Evolutionary conservation across 2,329 filamentous ascomycete species (phyloP).

Genomic region (Scopulariopsis brevicaulis): DNA sequence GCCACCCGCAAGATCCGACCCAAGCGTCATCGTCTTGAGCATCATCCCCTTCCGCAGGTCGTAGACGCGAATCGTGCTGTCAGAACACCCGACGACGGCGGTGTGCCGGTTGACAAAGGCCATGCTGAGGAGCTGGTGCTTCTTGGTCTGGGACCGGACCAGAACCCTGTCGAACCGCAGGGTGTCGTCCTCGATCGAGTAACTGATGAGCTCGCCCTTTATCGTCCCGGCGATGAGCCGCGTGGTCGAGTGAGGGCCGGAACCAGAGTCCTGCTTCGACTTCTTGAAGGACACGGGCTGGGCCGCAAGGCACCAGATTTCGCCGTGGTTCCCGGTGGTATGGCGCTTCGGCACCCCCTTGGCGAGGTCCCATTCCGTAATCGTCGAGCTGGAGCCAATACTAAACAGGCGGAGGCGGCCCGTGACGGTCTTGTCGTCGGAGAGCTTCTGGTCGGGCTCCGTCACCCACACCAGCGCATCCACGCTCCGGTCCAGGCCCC

Average conservation of each 20-base stretch:
- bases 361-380: conserved; percentile 91
- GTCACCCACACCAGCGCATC: conserved; percentile 89
- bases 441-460: conserved; percentile 62
- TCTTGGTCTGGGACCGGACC: conserved; percentile 67
- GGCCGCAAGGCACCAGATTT: conserved; percentile 91
- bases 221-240: conserved; percentile 81
- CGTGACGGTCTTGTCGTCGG: conserved; percentile 46
- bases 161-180: conserved; percentile 70
- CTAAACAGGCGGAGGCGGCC: conserved; percentile 85
- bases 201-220: conserved; percentile 77
- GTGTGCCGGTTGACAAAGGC: conserved; percentile 76
- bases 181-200: conserved; percentile 77
- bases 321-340: conserved; percentile 84
- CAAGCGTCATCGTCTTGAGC: conserved; percentile 74
- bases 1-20: conserved; percentile 63
- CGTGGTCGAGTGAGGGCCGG: conserved; percentile 22
- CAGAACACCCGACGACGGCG: conserved; percentile 86
- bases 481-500: conserved; percentile 75
- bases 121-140: conserved; percentile 81
- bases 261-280: conserved; percentile 12
- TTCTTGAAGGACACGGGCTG: conserved; percentile 50
- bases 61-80: conserved; percentile 87
- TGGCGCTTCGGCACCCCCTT: conserved; percentile 68
- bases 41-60: conserved; percentile 70
- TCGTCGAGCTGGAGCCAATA: conserved; percentile 82